These are phyloP conservation scores for Aspergillus sclerotiicarbonarius DNA, from an alignment of 495 filamentous ascomycete genomes.

Conservation along the genomic window DNA sequence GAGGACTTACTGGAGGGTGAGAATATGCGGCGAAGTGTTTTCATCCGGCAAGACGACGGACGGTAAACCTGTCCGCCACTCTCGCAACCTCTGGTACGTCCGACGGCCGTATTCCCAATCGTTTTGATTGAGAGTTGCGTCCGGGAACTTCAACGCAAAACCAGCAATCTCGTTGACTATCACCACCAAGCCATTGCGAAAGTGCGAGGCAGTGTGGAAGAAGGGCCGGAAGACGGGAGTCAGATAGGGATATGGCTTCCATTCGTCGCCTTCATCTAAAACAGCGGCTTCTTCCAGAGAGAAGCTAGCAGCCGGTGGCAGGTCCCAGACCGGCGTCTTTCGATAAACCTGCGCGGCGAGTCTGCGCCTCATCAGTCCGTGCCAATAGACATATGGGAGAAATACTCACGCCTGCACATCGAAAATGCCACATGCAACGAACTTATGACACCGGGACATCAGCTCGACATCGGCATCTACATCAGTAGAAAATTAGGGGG, in stretches of 20 bases:
- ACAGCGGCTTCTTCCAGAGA: conserved; percentile 17
- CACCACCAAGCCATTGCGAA: conserved; percentile 16
- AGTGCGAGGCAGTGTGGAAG: conserved; percentile 15
- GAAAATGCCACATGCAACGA: conserved; percentile 27
- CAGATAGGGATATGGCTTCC: conserved; percentile 17
- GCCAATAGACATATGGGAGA: background rate
- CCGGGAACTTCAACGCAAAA: conserved; percentile 18
- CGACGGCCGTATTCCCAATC: conserved; percentile 18
- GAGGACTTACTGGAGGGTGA: conserved; percentile 23
- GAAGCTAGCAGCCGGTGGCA: conserved; percentile 18
- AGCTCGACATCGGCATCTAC: background rate
- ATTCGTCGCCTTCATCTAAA: conserved; percentile 16
- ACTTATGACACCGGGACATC: conserved; percentile 15
- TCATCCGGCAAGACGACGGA: conserved; percentile 11
- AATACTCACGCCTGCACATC: conserved; percentile 25
- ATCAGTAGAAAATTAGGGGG: conserved; percentile 11
- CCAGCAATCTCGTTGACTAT: conserved; percentile 19
- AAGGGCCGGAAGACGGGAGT: conserved; percentile 13
- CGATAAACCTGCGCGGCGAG: conserved; percentile 26
- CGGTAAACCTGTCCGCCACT: conserved; percentile 17
- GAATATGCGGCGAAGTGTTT: conserved; percentile 20
- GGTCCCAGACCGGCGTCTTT: conserved; percentile 17
- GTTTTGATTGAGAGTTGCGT: background rate
- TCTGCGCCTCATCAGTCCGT: conserved; percentile 14
- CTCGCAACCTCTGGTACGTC: conserved; percentile 12